A percentile compares a stretch with the other conserved stretches of the same genome.
Conservation (phyloP, 139 green algal genomes). For the Tetratostichococcus sp. region DNA sequence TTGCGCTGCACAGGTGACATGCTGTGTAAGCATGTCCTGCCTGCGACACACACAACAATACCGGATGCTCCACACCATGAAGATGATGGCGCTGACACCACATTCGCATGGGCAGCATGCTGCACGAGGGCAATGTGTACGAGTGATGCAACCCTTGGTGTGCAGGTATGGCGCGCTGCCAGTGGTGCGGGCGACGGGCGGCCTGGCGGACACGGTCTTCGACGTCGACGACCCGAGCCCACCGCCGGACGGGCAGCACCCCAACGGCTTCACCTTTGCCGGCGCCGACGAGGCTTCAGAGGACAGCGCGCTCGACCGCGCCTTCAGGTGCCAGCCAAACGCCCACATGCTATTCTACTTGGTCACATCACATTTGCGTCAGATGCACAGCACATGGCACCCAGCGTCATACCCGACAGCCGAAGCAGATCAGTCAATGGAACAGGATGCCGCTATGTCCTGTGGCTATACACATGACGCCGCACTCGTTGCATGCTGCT, state of each 20-base stretch:
- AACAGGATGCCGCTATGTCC: neutral
- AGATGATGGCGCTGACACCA: too few relatives aligned
- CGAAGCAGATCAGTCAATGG: neutral
- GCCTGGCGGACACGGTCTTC: conserved; percentile 80
- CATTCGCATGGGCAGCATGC: neutral
- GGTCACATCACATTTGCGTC: neutral
- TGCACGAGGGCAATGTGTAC: too few relatives aligned
- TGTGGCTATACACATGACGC: neutral
- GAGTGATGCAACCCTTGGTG: too few relatives aligned
- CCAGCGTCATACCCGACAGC: neutral
- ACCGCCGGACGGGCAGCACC: conserved; percentile 8
- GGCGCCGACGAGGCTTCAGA: conserved; percentile 72
- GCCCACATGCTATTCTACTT: too few relatives aligned
- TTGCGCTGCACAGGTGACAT: too few relatives aligned
- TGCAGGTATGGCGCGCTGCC: conserved; percentile 65
- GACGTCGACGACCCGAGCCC: conserved; percentile 52
- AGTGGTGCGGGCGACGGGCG: conserved; percentile 67
- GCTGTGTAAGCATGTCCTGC: too few relatives aligned
- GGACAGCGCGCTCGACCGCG: conserved; percentile 66
- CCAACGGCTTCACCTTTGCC: conserved; percentile 88
- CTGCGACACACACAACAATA: too few relatives aligned
- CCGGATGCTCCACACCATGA: too few relatives aligned
- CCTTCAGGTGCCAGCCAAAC: conserved; percentile 14
- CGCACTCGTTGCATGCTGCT: neutral
- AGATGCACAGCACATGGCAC: neutral